Evolutionary conservation across 2,329 filamentous ascomycete genomes (phyloP).

Genomic region (Chaetomium sp.): DNA sequence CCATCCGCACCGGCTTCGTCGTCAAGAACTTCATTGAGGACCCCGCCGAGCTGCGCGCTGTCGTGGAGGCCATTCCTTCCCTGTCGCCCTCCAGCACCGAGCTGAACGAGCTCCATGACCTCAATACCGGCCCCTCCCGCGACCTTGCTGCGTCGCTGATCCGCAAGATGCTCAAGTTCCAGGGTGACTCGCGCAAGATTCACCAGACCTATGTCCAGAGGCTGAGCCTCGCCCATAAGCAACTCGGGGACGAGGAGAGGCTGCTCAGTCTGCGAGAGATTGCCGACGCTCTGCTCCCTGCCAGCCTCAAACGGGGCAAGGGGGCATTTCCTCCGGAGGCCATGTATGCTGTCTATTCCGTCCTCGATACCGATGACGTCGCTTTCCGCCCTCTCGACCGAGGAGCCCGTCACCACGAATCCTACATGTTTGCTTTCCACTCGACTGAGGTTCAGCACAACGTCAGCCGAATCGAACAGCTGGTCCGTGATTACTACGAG

Average conservation of each 20-base stretch:
- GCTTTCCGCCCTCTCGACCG: constrained; percentile 58
- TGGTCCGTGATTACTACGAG: constrained; percentile 58
- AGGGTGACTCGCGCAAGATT: constrained; percentile 45
- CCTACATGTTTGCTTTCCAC: constrained; percentile 64
- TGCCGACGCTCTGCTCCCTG: constrained; percentile 42
- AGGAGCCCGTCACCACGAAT: constrained; percentile 52
- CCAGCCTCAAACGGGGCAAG: constrained; percentile 41
- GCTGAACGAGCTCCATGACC: constrained; percentile 45
- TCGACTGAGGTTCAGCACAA: constrained; percentile 56
- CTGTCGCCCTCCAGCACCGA: constrained; percentile 36
- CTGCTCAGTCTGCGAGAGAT: constrained; percentile 57
- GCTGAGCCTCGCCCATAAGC: constrained; percentile 50
- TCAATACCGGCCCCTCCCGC: constrained; percentile 47
- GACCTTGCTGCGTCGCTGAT: constrained; percentile 48
- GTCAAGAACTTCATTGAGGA: constrained; percentile 49
- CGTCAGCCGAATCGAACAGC: constrained; percentile 52
- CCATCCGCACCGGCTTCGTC: constrained; percentile 52
- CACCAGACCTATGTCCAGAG: constrained; percentile 52
- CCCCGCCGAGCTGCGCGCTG: constrained; percentile 46
- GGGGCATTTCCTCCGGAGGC: constrained; percentile 49
- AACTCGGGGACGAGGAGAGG: constrained; percentile 46
- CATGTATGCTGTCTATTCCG: constrained; percentile 71
- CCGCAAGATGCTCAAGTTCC: constrained; percentile 52
- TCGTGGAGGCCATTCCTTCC: constrained; percentile 45
- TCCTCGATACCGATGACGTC: constrained; percentile 61